Evolutionary conservation across 768 basidiomycete genomes (phyloP), one percentile per base, ranked within the genome.

Genomic region (Ramaria sp.): DNA sequence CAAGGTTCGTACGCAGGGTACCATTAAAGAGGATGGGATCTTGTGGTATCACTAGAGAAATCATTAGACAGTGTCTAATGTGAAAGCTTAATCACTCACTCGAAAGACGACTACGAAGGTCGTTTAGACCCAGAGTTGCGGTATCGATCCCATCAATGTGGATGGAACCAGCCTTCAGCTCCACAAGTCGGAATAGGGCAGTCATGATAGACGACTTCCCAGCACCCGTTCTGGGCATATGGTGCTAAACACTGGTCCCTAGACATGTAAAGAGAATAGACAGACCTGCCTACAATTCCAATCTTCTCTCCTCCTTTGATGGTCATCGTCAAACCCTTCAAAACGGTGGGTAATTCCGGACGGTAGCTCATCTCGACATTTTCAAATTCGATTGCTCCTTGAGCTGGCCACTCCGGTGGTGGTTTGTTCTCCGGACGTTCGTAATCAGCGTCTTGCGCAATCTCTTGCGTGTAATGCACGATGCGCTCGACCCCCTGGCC

Each of bases 201-300:
- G 83, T 84, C 85, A 95, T 87, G 56, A 97, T 85, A 1, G 87
- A 87, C 16, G 85, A 87, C 68, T 95, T 91, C 37, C 91, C 91
- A 0, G 90, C 90, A 48, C 90, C 90, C 16, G 90, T 92, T 7
- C 69, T 67, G 15, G 32, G 48, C 42, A 50, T 50, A 57, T 9
- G 52, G 20, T 20, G 12, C 28, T 51, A 43, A 36, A 48, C 34
- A 41, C 5, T 43, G 28, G 36, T 48, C 18, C 52, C 34, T 20
- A 38, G 37, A 44, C 18, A 13, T 18, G 57, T 55, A 34, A 57
- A 68, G 28, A 42, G 45, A 20, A 9, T n/a, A n/a, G n/a, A 55
- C 68, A 1, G 62, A 76, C 66, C 80, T 61, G 22, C 91, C 90
- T 45, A 95, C 87, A 50, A 95, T 87, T 27, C 93, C 93, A 59